Conservation (phyloP, 129 eudicot genomes). For the Heracleum sosnowskyi region DNA sequence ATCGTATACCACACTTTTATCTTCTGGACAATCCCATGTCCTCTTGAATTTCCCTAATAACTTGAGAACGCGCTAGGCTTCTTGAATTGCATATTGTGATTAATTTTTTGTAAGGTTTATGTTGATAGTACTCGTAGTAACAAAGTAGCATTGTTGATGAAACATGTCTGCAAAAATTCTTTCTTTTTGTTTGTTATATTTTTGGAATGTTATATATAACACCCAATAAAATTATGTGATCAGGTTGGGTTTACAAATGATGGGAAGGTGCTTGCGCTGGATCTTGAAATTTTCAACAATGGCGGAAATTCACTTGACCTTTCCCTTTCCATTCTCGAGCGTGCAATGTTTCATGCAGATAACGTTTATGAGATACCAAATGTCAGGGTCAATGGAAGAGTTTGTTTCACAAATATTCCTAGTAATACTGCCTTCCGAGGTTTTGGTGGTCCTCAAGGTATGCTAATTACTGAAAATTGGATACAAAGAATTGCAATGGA, state of each 20-base stretch:
- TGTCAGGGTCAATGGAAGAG: slow-evolving; percentile 60
- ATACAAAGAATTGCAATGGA: slow-evolving; percentile 87
- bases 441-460: slow-evolving; percentile 98
- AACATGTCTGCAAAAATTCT: background rate
- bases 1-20: background rate
- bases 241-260: slow-evolving; percentile 92
- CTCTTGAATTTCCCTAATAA: background rate
- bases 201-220: slow-evolving; percentile 3
- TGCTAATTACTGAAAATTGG: slow-evolving; percentile 92
- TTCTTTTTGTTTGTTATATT: background rate
- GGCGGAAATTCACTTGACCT: slow-evolving; percentile 94
- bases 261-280: slow-evolving; percentile 81
- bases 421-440: slow-evolving; percentile 99
- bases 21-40: background rate
- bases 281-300: slow-evolving; percentile 80
- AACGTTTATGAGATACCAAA: slow-evolving; percentile 93
- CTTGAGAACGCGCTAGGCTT: background rate
- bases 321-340: slow-evolving; percentile 81
- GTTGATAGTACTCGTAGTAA: background rate
- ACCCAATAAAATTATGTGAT: background rate
- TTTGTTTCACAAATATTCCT: slow-evolving; percentile 91
- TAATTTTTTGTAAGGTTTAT: background rate
- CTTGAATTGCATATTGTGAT: background rate
- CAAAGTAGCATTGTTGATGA: background rate
- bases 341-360: slow-evolving; percentile 84